phyloP scores from a whole-genome alignment of 257 asterid species.

The Plantago ovata region DNA sequence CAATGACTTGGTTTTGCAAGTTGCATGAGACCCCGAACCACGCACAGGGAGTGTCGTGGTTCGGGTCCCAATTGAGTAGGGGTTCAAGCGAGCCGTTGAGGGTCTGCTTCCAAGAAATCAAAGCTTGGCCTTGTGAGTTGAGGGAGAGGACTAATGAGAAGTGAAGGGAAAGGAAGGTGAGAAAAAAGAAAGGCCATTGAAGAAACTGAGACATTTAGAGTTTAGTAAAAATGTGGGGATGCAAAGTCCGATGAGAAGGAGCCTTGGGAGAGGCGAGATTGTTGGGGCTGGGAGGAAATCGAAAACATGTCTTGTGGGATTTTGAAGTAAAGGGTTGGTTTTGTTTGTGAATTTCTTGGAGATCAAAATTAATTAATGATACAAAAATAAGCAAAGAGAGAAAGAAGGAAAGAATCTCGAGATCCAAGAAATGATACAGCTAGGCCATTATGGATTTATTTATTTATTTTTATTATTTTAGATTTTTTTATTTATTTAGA shows the following conservation, averaged over 20 bases:
- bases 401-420: slow-evolving; percentile 20
- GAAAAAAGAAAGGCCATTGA: slow-evolving; percentile 10
- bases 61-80: slow-evolving; percentile 41
- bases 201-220: slow-evolving; percentile 13
- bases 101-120: slow-evolving; percentile 44
- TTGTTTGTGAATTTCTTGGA: not conserved
- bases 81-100: slow-evolving; percentile 38
- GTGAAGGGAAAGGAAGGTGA: slow-evolving; percentile 11
- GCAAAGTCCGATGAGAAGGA: slow-evolving; percentile 17
- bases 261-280: slow-evolving; percentile 12
- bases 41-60: slow-evolving; percentile 17
- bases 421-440: slow-evolving; percentile 26
- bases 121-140: slow-evolving; percentile 43
- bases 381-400: slow-evolving; percentile 1
- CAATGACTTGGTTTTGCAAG: slow-evolving; percentile 37
- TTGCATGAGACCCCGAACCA: slow-evolving; percentile 35
- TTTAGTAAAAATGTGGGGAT: slow-evolving; percentile 2
- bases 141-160: slow-evolving; percentile 23
- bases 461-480: not conserved
- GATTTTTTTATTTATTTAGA: slow-evolving; percentile 11
- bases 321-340: slow-evolving; percentile 5
- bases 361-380: not conserved
- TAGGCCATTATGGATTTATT: slow-evolving; percentile 13
- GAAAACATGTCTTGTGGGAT: slow-evolving; percentile 23
- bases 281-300: slow-evolving; percentile 14